phyloP scores from a whole-genome alignment of 257 asterid genomes.

The Nicotiana attenuata region DNA sequence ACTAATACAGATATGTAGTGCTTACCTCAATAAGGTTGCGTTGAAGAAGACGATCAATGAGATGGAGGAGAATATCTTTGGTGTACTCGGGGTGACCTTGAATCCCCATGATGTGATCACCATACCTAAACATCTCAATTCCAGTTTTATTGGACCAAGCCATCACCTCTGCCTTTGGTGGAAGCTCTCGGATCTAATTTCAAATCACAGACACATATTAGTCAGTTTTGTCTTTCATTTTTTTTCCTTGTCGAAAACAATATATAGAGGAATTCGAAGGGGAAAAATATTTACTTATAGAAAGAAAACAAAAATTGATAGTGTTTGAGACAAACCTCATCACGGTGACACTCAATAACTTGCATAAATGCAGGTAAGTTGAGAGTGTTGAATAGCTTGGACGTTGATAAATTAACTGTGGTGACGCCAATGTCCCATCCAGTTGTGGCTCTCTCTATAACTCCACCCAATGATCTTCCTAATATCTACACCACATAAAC shows the following conservation, averaged over 20 bases:
- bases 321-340: constrained; percentile 51
- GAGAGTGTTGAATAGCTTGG: constrained; percentile 45
- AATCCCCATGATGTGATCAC: constrained; percentile 82
- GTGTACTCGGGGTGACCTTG: constrained; percentile 97
- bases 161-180: constrained; percentile 64
- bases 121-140: constrained; percentile 75
- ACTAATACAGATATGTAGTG: neutral
- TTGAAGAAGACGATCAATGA: constrained; percentile 62
- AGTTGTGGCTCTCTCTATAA: constrained; percentile 53
- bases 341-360: constrained; percentile 76
- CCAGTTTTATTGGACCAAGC: constrained; percentile 75
- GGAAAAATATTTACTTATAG: neutral
- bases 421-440: constrained; percentile 92
- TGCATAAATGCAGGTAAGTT: constrained; percentile 56
- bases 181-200: constrained; percentile 61
- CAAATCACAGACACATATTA: neutral
- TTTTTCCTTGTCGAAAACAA: neutral
- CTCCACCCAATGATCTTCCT: constrained; percentile 86
- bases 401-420: constrained; percentile 42
- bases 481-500: constrained; percentile 39
- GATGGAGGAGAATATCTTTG: constrained; percentile 61
- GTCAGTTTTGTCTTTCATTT: neutral
- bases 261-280: neutral
- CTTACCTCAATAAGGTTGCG: constrained; percentile 43
- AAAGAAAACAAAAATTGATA: neutral